phyloP scores from a whole-genome alignment of 768 basidiomycete species.

The Kwoniella dendrophila region DNA sequence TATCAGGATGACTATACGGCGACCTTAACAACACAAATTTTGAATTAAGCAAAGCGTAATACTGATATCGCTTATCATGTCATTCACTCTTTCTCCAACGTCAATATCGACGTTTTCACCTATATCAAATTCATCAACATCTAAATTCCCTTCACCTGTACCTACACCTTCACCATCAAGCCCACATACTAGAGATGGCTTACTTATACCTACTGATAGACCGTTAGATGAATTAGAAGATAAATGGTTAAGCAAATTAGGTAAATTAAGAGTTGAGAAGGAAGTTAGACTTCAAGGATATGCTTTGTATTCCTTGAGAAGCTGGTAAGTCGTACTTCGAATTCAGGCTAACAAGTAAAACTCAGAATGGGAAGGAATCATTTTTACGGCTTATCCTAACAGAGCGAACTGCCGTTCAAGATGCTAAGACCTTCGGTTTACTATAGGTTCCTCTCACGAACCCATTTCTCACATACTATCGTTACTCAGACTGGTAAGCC shows the following conservation, averaged over 20 bases:
- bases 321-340: slow-evolving; percentile 34
- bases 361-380: neutral
- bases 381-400: too few relatives aligned
- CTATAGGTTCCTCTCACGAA: slow-evolving; percentile 42
- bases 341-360: neutral
- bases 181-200: neutral
- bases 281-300: slow-evolving; percentile 43
- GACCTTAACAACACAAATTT: too few relatives aligned
- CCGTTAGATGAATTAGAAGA: slow-evolving; percentile 37
- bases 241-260: slow-evolving; percentile 38
- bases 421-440: neutral
- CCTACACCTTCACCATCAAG: slow-evolving; percentile 5
- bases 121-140: slow-evolving; percentile 6
- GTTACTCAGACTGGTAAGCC: slow-evolving; percentile 49
- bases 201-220: slow-evolving; percentile 48
- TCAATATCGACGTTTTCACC: slow-evolving; percentile 20
- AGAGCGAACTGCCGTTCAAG: neutral
- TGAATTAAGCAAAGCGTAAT: too few relatives aligned
- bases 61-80: too few relatives aligned
- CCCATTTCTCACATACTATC: slow-evolving; percentile 48
- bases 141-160: slow-evolving; percentile 8
- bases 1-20: too few relatives aligned
- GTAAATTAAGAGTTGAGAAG: slow-evolving; percentile 34
- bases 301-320: slow-evolving; percentile 41
- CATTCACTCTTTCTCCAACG: slow-evolving; percentile 19